A percentile compares a stretch with the other conserved stretches of the same genome.
Conservation (phyloP, 306 rosid species). For the Begonia loranthoides region DNA sequence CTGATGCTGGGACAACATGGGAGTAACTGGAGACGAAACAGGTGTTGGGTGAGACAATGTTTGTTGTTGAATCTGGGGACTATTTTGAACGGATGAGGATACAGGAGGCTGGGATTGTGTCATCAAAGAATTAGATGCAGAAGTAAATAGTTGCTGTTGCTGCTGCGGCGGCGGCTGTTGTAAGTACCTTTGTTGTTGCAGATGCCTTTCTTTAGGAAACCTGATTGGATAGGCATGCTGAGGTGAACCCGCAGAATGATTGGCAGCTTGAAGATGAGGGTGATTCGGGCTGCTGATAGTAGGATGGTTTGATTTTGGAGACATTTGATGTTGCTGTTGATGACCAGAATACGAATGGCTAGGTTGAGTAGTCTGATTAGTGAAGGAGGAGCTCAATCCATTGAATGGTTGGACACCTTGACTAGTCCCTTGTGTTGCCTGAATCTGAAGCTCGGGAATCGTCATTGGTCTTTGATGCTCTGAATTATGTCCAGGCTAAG, state of each 20-base stretch:
- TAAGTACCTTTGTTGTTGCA: constrained; percentile 44
- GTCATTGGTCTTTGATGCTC: constrained; percentile 83
- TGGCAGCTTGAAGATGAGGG: constrained; percentile 67
- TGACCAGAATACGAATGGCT: constrained; percentile 65
- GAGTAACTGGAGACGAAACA: constrained; percentile 52
- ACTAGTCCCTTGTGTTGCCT: constrained; percentile 58
- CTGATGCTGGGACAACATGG: constrained; percentile 65
- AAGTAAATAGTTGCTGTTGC: constrained; percentile 41
- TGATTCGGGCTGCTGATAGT: constrained; percentile 49
- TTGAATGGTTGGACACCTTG: constrained; percentile 61
- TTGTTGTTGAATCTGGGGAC: constrained; percentile 57
- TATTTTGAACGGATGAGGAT: constrained; percentile 46
- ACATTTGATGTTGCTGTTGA: constrained; percentile 60
- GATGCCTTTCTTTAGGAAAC: constrained; percentile 60
- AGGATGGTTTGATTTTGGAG: constrained; percentile 61
- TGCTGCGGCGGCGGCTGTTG: constrained; percentile 59
- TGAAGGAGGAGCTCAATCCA: constrained; percentile 68
- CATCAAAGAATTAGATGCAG: constrained; percentile 48
- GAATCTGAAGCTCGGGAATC: constrained; percentile 76
- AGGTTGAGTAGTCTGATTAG: constrained; percentile 60
- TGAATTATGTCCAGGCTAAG: constrained; percentile 70
- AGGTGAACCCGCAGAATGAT: constrained; percentile 49
- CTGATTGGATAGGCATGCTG: constrained; percentile 62
- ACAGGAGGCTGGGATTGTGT: constrained; percentile 63
- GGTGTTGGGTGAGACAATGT: constrained; percentile 56